Base-by-base conservation (phyloP, 345 rosid species). In the Brassica juncea region DNA sequence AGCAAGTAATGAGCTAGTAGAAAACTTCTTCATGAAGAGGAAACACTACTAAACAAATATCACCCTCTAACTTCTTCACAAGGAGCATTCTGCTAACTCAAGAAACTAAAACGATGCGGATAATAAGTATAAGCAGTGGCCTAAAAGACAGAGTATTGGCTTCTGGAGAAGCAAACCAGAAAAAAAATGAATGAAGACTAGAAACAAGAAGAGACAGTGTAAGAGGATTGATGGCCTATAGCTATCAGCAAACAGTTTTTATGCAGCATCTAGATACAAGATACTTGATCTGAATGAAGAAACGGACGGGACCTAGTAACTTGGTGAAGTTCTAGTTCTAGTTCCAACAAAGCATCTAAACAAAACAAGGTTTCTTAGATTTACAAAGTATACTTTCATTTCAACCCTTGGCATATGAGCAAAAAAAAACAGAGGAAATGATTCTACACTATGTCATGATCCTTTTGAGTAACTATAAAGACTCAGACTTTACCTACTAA, bases 391-490 rank as follows among this genome's bases (percentile, higher is more conserved):
- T 65, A 21, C 72, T 55, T 66, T 66, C 72, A 25, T 1, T 58
- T 15, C 67, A 75, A 68, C 39, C 10, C 27, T 66, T 63, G 49
- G 35, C 25, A 74, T 65, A 65, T 65, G 4, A 47, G 52, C 34
- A 66, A 74, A 31, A 15, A 5, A 57, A 16, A 8, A 8, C 6
- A 12, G 16, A 67, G 6, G 10, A 61, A 15, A 42, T 3, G 4
- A 57, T 27, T 23, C 35, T 16, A 16, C 5, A 74, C 27, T 19
- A 11, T 1, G 2, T 35, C 42, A 35, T 35, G 8, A 35, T 35
- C 42, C 42, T 35, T 35, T 6, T 35, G 42, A 35, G 42, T 35
- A 49, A 34, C 5, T 35, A 71, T 71, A 23, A 61, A 61, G 25
- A 72, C 57, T 52, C 35, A 75, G 6, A 32, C 72, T 66, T 14